Percentiles rank a stretch among this genome's conserved stretches.
These are phyloP conservation scores for Pezizomycotina sp. DNA, from an alignment of 2,329 filamentous ascomycete genomes.

Conservation along the genomic window DNA sequence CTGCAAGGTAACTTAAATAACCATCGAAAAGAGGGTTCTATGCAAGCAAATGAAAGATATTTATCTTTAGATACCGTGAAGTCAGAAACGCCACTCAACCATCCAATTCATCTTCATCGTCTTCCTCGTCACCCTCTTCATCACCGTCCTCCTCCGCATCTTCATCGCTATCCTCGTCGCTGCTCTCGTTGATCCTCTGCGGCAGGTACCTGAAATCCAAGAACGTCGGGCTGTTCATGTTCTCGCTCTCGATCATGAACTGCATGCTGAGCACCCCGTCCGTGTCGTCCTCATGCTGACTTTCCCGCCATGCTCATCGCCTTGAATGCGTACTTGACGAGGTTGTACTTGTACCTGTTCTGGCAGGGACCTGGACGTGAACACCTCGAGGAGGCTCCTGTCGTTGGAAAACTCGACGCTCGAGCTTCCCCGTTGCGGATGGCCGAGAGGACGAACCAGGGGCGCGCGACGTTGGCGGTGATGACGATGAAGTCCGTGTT, in stretches of 20 bases:
- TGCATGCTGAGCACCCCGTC: slow-evolving; percentile 88
- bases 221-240: slow-evolving; percentile 39
- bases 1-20: too few species aligned
- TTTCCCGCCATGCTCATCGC: slow-evolving; percentile 92
- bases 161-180: slow-evolving; percentile 27
- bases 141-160: slow-evolving; percentile 1
- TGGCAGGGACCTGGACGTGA: slow-evolving; percentile 41
- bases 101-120: too few species aligned
- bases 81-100: too few species aligned
- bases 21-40: too few species aligned
- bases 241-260: slow-evolving; percentile 84
- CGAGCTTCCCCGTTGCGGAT: slow-evolving; percentile 42
- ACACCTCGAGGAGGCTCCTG: slow-evolving; percentile 56
- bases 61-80: too few species aligned
- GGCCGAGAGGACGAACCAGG: slow-evolving; percentile 59
- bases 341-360: slow-evolving; percentile 71
- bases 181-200: slow-evolving; percentile 46
- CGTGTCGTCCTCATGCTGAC: slow-evolving; percentile 77
- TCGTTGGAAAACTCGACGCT: slow-evolving; percentile 51
- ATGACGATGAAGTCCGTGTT: slow-evolving; percentile 58
- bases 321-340: slow-evolving; percentile 68
- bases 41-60: too few species aligned
- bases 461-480: slow-evolving; percentile 43
- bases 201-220: slow-evolving; percentile 73
- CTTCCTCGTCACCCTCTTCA: slow-evolving; percentile 11